These are phyloP conservation scores for Cladophialophora exuberans DNA, from an alignment of 2,329 filamentous ascomycete genomes.

Conservation along the genomic window DNA sequence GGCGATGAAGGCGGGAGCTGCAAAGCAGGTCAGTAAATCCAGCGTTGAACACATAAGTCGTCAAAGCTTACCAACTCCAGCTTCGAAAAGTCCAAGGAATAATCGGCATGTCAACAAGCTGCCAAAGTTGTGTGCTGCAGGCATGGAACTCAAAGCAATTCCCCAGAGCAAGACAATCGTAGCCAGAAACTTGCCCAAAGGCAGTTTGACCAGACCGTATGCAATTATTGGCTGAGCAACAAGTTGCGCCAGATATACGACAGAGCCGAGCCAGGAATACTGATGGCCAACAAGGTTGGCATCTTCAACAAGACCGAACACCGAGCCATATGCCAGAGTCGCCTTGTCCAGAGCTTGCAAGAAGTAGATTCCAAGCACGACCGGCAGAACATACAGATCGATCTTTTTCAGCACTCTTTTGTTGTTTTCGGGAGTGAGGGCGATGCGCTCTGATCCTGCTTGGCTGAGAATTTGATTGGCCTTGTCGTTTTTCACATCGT, in stretches of 20 bases:
- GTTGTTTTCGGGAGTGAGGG: conserved; percentile 58
- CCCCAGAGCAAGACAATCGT: conserved; percentile 57
- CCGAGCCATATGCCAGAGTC: conserved; percentile 55
- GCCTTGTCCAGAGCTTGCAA: conserved; percentile 67
- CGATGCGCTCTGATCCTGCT: conserved; percentile 49
- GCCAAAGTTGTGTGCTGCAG: conserved; percentile 55
- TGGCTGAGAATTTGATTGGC: conserved; percentile 55
- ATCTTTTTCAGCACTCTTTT: conserved; percentile 55
- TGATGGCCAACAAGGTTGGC: conserved; percentile 60
- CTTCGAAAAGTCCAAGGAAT: conserved; percentile 62
- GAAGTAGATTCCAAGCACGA: conserved; percentile 65
- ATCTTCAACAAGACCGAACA: conserved; percentile 65
- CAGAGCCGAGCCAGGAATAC: conserved; percentile 55
- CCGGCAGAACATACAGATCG: conserved; percentile 55
- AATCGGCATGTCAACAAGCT: conserved; percentile 45
- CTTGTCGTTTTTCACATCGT: conserved; percentile 45
- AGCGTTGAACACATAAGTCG: not conserved
- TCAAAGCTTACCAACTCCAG: conserved; percentile 36
- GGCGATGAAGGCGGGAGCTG: conserved; percentile 55
- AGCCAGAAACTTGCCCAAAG: conserved; percentile 63
- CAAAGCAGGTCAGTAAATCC: not conserved
- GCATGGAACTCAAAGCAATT: conserved; percentile 56
- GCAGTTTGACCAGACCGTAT: conserved; percentile 62
- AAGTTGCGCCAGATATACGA: conserved; percentile 60
- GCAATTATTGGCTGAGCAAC: conserved; percentile 57